These are phyloP conservation scores for Neonectria coccinea DNA, from an alignment of 2,329 filamentous ascomycete species.

Conservation along the genomic window DNA sequence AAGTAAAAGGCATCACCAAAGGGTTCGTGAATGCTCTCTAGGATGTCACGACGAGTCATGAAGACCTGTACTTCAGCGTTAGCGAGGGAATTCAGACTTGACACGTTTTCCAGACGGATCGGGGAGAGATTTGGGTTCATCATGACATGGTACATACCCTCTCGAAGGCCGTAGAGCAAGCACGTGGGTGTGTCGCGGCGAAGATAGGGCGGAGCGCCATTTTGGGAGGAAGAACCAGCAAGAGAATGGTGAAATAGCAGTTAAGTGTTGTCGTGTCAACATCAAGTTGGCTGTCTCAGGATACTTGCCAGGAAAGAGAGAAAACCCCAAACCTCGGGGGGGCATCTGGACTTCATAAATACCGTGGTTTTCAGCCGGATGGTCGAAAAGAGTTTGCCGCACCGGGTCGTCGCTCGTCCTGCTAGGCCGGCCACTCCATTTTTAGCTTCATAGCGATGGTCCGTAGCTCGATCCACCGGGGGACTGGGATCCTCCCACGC, in stretches of 20 bases:
- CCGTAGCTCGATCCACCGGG: conserved; percentile 38
- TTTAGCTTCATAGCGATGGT: conserved; percentile 45
- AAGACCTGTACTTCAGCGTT: conserved; percentile 74
- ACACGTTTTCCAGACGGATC: neutral
- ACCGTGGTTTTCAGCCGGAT: conserved; percentile 15
- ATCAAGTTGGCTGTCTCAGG: conserved; percentile 37
- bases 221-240: conserved; percentile 49
- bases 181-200: conserved; percentile 91
- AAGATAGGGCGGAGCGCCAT: conserved; percentile 84
- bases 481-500: conserved; percentile 40
- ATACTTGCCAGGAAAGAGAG: conserved; percentile 34
- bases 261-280: conserved; percentile 43
- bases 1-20: conserved; percentile 98
- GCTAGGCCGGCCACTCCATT: conserved; percentile 24
- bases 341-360: conserved; percentile 38
- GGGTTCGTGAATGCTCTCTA: conserved; percentile 91
- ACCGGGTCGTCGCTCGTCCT: conserved; percentile 44
- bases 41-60: conserved; percentile 87
- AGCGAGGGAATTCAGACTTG: neutral
- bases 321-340: conserved; percentile 15
- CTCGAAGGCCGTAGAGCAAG: conserved; percentile 97
- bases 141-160: conserved; percentile 70
- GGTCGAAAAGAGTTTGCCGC: conserved; percentile 36
- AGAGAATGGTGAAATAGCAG: conserved; percentile 46
- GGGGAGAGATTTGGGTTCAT: neutral